Conservation (phyloP, 257 asterid genomes). For the Lithospermum erythrorhizon region DNA sequence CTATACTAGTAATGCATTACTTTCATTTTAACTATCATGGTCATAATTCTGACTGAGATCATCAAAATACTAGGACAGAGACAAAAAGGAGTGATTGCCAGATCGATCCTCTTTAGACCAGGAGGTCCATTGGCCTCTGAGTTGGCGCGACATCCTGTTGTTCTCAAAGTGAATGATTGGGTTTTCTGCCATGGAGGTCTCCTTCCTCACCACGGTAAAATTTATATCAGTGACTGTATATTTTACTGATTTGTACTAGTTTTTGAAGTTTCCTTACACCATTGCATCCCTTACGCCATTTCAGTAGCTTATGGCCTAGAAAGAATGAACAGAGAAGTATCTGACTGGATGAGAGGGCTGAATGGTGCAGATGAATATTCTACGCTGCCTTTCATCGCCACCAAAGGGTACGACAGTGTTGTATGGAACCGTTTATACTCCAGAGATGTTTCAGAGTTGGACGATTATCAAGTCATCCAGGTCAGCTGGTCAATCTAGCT, state of each 20-base stretch:
- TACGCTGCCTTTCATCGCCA: slow-evolving; percentile 66
- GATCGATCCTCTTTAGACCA: slow-evolving; percentile 77
- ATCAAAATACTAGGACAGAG: slow-evolving; percentile 85
- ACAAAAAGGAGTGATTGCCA: slow-evolving; percentile 84
- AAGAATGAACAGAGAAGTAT: slow-evolving; percentile 73
- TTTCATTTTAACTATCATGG: slow-evolving; percentile 6
- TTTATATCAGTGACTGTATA: background rate
- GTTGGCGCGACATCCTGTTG: slow-evolving; percentile 69
- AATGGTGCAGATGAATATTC: slow-evolving; percentile 30
- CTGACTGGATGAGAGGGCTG: slow-evolving; percentile 82
- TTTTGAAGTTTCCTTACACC: background rate
- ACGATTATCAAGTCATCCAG: slow-evolving; percentile 60
- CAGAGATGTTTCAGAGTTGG: slow-evolving; percentile 44
- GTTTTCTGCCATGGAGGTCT: slow-evolving; percentile 95
- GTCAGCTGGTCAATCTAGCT: slow-evolving; percentile 19
- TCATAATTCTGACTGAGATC: slow-evolving; percentile 26
- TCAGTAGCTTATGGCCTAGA: slow-evolving; percentile 85
- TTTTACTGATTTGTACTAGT: background rate
- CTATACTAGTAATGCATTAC: background rate
- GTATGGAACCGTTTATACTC: slow-evolving; percentile 98
- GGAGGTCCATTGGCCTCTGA: slow-evolving; percentile 91
- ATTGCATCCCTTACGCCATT: slow-evolving; percentile 6
- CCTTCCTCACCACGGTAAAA: slow-evolving; percentile 93
- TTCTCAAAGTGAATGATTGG: slow-evolving; percentile 88
- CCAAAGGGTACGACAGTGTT: slow-evolving; percentile 88